Evolutionary conservation across 495 filamentous ascomycete genomes (phyloP), one percentile per base, ranked within the genome.

Genomic region (Aspergillus taichungensis): DNA sequence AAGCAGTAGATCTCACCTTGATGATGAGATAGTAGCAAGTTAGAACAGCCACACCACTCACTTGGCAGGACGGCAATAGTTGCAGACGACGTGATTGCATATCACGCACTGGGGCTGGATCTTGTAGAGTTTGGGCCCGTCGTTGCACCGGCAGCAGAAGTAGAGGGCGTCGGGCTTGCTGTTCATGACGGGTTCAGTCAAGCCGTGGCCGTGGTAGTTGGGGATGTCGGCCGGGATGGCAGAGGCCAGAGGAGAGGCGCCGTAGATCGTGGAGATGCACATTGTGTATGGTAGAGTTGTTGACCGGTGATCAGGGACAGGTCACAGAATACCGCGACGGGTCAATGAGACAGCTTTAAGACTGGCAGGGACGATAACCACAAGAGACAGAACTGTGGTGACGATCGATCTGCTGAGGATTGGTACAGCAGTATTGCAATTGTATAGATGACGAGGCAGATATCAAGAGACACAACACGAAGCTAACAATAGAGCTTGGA

Each of bases 41-140:
- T 24, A 24, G 18, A 24, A 24, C 18, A 37, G 35, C 8, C 8
- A 37, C 37, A 40, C 24, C 30, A 11, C 38, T 66, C 47, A 68
- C 39, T 69, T 71, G 34, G 62, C 53, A 37, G 50, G 40, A 8
- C 13, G 27, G 61, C 69, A 72, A 13, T 1, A 3, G 0, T 4
- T 0, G 53, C 69, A 72, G 18, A 50, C 52, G 6, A 7, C 13
- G 18, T 72, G 69, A 7, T 54, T 0, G 52, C 69, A 72, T 3
- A 29, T 34, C 1, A 66, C 51, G 41, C 69, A 72, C 6, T 13
- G 12, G 0, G 61, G 57, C 45, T 72, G 61, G 28, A 40, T 12
- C n/a, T 62, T 44, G 48, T 49, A 71, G 13, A 67, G 43, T 41
- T 72, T 71, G 0, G 69, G 69, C 0, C 69, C 69, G 27, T 72